These are phyloP conservation scores for Fusarium floridanum DNA, from an alignment of 2,329 filamentous ascomycete genomes.

Conservation along the genomic window DNA sequence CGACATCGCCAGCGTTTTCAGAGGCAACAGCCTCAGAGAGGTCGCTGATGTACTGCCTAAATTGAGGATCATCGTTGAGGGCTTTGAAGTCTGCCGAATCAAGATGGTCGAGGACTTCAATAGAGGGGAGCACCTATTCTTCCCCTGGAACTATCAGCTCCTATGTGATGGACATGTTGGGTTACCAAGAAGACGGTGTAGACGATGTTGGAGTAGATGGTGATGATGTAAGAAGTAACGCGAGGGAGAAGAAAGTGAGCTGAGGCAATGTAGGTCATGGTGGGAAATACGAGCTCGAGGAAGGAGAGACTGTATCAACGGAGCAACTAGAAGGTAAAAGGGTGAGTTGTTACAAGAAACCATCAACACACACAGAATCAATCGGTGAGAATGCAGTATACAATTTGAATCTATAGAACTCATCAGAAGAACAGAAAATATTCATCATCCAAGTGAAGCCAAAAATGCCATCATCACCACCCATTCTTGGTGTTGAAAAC, in stretches of 20 bases:
- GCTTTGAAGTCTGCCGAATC: not conserved
- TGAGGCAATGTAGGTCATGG: not conserved
- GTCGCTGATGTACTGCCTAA: not conserved
- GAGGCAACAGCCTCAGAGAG: not conserved
- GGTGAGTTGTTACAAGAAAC: not conserved
- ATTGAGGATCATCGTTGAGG: not conserved
- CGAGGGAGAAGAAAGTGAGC: not conserved
- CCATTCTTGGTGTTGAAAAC: constrained; percentile 20
- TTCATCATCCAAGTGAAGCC: constrained; percentile 11
- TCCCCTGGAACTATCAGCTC: not conserved
- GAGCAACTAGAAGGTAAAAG: not conserved
- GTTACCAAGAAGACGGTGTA: not conserved
- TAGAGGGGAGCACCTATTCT: not conserved
- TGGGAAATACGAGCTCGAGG: not conserved
- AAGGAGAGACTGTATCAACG: not conserved
- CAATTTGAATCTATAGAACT: not conserved
- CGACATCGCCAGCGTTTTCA: not conserved
- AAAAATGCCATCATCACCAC: not conserved
- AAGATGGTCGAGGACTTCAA: not conserved
- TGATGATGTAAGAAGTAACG: not conserved
- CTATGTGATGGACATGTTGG: not conserved
- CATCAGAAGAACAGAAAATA: not conserved
- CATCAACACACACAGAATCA: not conserved
- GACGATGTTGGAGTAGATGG: not conserved
- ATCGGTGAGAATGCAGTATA: not conserved